These are phyloP conservation scores for Acacia crassicarpa DNA, from an alignment of 306 rosid genomes.

Conservation along the genomic window DNA sequence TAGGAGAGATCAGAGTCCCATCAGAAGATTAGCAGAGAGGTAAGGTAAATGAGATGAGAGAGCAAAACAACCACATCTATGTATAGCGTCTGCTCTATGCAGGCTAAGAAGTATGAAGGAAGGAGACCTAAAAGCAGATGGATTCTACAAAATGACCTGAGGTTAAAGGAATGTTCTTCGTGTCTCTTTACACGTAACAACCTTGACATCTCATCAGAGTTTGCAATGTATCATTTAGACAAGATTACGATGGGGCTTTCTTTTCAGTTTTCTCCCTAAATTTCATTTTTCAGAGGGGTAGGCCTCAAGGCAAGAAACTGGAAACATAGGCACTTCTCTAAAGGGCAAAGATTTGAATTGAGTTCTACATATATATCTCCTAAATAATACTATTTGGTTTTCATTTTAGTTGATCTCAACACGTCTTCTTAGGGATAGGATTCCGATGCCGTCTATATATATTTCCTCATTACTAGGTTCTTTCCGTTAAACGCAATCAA, in stretches of 20 bases:
- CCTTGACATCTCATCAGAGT: conserved; percentile 5
- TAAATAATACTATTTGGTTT: neutral
- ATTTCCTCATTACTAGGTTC: neutral
- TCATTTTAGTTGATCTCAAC: neutral
- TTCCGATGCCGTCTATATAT: neutral
- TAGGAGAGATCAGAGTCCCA: neutral
- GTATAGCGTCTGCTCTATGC: neutral
- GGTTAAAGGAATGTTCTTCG: conserved; percentile 14
- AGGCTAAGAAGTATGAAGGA: neutral
- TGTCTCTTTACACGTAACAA: neutral
- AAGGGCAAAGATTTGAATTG: conserved; percentile 9
- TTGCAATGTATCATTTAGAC: neutral
- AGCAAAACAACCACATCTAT: neutral
- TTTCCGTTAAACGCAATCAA: neutral
- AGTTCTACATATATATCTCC: neutral
- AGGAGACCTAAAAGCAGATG: neutral
- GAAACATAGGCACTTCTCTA: conserved; percentile 4
- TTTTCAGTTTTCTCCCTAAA: neutral
- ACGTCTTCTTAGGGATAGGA: neutral
- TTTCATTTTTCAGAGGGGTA: neutral
- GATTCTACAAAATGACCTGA: conserved; percentile 9
- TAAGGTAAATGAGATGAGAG: neutral
- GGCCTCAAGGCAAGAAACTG: neutral
- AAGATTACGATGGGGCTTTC: neutral
- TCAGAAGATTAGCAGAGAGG: neutral